Conservation (phyloP, 257 asterid genomes). For the Nyctanthes arbortristis region DNA sequence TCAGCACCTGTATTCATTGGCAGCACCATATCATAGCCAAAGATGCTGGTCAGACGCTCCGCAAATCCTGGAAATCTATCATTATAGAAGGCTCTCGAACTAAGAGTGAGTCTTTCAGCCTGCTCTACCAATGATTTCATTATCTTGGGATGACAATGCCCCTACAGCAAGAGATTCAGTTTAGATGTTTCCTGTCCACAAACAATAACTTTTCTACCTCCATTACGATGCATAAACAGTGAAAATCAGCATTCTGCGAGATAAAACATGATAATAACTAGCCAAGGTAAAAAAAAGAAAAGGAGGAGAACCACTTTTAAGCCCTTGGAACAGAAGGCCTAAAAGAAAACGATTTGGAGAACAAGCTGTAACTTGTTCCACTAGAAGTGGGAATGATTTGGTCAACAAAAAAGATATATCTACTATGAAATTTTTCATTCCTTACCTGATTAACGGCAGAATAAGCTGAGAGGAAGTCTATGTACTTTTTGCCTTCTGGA, state of each 20-base stretch:
- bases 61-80: slow-evolving; percentile 84
- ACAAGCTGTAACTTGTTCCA: neutral
- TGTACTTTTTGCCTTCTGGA: slow-evolving; percentile 92
- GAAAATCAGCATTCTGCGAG: neutral
- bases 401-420: neutral
- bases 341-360: neutral
- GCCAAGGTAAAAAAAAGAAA: neutral
- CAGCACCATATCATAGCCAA: slow-evolving; percentile 91
- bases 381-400: neutral
- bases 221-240: neutral
- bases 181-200: slow-evolving; percentile 9
- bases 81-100: slow-evolving; percentile 94
- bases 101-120: slow-evolving; percentile 84
- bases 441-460: slow-evolving; percentile 96
- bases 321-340: slow-evolving; percentile 5
- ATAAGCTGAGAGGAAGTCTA: slow-evolving; percentile 94
- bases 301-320: neutral
- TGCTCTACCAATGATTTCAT: slow-evolving; percentile 78
- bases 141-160: slow-evolving; percentile 97
- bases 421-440: slow-evolving; percentile 5
- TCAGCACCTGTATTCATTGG: slow-evolving; percentile 99
- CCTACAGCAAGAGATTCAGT: slow-evolving; percentile 49
- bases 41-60: slow-evolving; percentile 67
- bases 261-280: neutral
- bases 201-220: neutral